Conservation (phyloP, 2,329 filamentous ascomycete species). For the Septoria petroselini region DNA sequence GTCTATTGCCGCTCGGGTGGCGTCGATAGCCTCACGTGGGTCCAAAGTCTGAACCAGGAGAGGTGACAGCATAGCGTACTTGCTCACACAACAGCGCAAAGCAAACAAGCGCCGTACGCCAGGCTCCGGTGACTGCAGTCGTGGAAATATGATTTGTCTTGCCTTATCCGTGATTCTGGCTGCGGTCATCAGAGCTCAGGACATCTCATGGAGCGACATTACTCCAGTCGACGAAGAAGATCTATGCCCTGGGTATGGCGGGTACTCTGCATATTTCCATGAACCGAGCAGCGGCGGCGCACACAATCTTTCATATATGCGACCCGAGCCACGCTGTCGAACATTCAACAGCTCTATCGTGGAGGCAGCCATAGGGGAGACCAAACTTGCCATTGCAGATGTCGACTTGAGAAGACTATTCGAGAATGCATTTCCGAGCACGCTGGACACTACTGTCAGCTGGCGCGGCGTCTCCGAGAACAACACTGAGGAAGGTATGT, state of each 20-base stretch:
- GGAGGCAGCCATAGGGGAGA: constrained; percentile 37
- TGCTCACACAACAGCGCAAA: background rate
- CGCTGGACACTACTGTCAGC: constrained; percentile 81
- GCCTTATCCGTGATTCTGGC: background rate
- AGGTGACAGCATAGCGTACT: too few species aligned
- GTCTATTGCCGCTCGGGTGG: constrained; percentile 2
- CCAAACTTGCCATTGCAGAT: constrained; percentile 39
- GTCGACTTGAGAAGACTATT: constrained; percentile 66
- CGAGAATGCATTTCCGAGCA: constrained; percentile 65
- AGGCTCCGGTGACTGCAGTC: background rate
- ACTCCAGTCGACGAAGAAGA: constrained; percentile 21
- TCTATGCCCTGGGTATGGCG: constrained; percentile 42
- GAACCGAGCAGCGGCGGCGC: constrained; percentile 42
- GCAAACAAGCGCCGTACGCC: background rate
- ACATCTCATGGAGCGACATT: background rate
- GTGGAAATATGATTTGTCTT: background rate
- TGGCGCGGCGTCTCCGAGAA: constrained; percentile 67
- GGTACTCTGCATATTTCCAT: constrained; percentile 36
- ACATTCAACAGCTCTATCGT: constrained; percentile 40
- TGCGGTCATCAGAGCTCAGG: background rate
- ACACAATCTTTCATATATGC: constrained; percentile 44
- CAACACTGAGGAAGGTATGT: constrained; percentile 45
- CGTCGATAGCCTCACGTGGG: constrained; percentile 1
- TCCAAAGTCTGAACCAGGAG: background rate
- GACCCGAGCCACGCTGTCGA: constrained; percentile 43